Percentiles rank a stretch among this genome's conserved stretches.
Evolutionary conservation across 305 asterid genomes (phyloP).

Genomic region (Nicotiana rustica): DNA sequence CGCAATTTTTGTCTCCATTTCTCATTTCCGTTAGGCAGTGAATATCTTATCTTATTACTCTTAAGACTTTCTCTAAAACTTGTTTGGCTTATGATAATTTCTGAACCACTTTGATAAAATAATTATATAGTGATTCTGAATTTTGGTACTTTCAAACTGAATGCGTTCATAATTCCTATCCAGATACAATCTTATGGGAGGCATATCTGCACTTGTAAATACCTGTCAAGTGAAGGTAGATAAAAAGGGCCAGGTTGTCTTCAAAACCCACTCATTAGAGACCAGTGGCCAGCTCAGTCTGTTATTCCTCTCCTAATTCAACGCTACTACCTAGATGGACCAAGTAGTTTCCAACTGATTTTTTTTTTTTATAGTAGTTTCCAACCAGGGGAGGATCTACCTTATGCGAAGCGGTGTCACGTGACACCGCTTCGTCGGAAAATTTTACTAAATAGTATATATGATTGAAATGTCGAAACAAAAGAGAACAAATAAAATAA

Average conservation of each 20-base stretch:
- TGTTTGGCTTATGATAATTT: conserved; percentile 9
- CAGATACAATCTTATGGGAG: neutral
- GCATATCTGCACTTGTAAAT: neutral
- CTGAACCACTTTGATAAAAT: conserved; percentile 8
- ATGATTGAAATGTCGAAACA: no score
- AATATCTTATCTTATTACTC: conserved; percentile 11
- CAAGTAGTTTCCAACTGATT: neutral
- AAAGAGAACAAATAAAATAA: no score
- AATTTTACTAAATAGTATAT: no score
- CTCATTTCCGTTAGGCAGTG: neutral
- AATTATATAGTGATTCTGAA: neutral
- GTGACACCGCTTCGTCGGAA: no score
- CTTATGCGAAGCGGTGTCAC: no score
- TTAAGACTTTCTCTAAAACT: neutral
- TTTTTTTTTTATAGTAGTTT: neutral
- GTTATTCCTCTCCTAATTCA: neutral
- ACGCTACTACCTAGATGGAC: neutral
- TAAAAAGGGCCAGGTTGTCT: neutral
- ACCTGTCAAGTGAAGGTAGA: neutral
- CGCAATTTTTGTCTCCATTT: conserved; percentile 19
- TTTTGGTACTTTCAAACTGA: conserved; percentile 13
- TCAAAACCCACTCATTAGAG: neutral
- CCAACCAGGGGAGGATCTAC: no score
- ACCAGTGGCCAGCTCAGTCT: neutral
- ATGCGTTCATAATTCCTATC: neutral